These are phyloP conservation scores for Abrus pulchellus DNA, from an alignment of 306 rosid species.

Conservation along the genomic window DNA sequence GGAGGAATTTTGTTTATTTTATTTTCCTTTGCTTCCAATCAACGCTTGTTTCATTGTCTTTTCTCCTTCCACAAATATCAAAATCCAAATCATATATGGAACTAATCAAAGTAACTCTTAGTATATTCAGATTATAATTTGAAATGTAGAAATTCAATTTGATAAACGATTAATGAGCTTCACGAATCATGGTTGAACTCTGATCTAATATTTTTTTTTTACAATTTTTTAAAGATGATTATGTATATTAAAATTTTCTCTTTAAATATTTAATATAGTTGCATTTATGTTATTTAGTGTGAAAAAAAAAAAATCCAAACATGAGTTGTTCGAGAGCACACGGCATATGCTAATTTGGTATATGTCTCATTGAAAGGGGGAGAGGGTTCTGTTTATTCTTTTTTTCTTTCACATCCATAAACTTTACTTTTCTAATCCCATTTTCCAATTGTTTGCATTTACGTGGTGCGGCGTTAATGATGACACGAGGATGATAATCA, in stretches of 20 bases:
- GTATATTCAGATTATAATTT: not conserved
- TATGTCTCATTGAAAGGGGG: constrained; percentile 11
- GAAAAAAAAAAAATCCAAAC: not conserved
- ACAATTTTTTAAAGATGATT: no score
- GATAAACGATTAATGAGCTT: no score
- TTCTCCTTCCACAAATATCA: not conserved
- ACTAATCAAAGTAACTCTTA: not conserved
- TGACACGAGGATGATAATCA: not conserved
- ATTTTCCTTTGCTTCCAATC: constrained; percentile 24
- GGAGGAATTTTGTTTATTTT: not conserved
- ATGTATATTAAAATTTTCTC: no score
- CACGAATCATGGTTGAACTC: no score
- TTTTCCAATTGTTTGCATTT: not conserved
- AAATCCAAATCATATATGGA: not conserved
- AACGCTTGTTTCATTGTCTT: not conserved
- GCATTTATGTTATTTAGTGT: not conserved
- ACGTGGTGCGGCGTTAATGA: not conserved
- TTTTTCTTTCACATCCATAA: constrained; percentile 12
- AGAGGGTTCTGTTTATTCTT: constrained; percentile 9
- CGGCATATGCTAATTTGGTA: constrained; percentile 41
- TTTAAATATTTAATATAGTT: not conserved
- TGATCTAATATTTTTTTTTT: no score
- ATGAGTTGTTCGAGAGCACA: constrained; percentile 8
- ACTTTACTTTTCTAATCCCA: not conserved
- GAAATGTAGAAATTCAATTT: not conserved